phyloP scores from a whole-genome alignment of 345 rosid species.

The Linum tenue region DNA sequence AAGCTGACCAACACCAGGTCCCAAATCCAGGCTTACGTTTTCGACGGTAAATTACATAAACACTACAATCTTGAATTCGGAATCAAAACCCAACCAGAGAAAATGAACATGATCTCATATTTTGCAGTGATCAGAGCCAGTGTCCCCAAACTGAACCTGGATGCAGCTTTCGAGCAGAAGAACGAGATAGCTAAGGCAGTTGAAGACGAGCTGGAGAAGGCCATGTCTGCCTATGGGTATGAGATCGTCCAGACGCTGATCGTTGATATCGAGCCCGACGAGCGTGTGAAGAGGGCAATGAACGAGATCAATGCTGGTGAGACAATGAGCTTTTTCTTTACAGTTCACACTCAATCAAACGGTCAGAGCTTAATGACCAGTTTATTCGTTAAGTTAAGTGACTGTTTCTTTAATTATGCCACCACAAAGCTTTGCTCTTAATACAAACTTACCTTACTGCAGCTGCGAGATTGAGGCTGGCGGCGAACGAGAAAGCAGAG shows the following conservation, averaged over 20 bases:
- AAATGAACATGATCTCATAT: not conserved
- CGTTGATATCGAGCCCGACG: conserved; percentile 15
- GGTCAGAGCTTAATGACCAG: too few relatives aligned
- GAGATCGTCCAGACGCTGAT: conserved; percentile 17
- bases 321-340: not conserved
- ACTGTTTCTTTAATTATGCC: not conserved
- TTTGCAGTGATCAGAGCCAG: conserved; percentile 14
- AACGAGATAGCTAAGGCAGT: conserved; percentile 14
- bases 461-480: conserved; percentile 20
- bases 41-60: conserved; percentile 10
- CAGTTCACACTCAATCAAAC: too few relatives aligned
- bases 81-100: not conserved
- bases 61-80: not conserved
- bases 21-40: conserved; percentile 21
- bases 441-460: not conserved
- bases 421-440: not conserved
- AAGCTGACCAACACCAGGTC: conserved; percentile 15
- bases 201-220: conserved; percentile 18
- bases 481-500: conserved; percentile 20
- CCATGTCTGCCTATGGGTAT: conserved; percentile 15
- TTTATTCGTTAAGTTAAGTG: too few relatives aligned
- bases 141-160: conserved; percentile 16
- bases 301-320: conserved; percentile 18
- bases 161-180: conserved; percentile 16
- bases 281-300: conserved; percentile 14